Percentiles rank a stretch among this genome's conserved stretches.
Evolutionary conservation across 2,329 filamentous ascomycete species (phyloP).

Genomic region (Chrysoporthe puriensis): DNA sequence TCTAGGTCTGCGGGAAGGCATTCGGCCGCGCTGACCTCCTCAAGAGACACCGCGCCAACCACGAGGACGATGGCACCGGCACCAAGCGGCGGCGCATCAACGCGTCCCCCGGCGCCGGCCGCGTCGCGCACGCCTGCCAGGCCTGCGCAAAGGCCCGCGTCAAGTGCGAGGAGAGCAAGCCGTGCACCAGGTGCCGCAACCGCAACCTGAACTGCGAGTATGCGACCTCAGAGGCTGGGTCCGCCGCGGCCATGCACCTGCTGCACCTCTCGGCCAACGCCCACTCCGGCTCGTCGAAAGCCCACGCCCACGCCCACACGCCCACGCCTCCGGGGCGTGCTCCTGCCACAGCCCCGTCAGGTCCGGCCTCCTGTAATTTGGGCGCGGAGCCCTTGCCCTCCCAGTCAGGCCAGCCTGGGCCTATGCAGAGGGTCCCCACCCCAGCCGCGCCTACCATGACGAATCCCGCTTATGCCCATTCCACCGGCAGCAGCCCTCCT

Average conservation of each 20-base stretch:
- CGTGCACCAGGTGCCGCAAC: conserved; percentile 54
- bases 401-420: conserved; percentile 17
- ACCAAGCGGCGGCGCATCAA: conserved; percentile 52
- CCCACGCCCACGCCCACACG: conserved; percentile 1
- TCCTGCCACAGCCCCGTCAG: conserved; percentile 18
- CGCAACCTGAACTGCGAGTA: conserved; percentile 52
- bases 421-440: conserved; percentile 17
- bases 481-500: conserved; percentile 35
- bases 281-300: not conserved
- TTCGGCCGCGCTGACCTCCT: conserved; percentile 59
- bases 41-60: conserved; percentile 56
- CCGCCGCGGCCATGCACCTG: conserved; percentile 48
- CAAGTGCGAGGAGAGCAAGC: conserved; percentile 59
- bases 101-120: conserved; percentile 49
- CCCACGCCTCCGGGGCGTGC: conserved; percentile 8
- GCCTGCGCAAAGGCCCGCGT: conserved; percentile 56
- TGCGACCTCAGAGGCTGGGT: conserved; percentile 42
- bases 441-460: conserved; percentile 26
- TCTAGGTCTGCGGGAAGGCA: conserved; percentile 54
- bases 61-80: conserved; percentile 50
- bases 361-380: conserved; percentile 18
- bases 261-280: conserved; percentile 46
- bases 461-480: conserved; percentile 32
- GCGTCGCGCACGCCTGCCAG: conserved; percentile 57
- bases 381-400: conserved; percentile 17